These are phyloP conservation scores for Magnolia officinalis DNA, from an alignment of 164 flowering plant genomes.

Conservation along the genomic window DNA sequence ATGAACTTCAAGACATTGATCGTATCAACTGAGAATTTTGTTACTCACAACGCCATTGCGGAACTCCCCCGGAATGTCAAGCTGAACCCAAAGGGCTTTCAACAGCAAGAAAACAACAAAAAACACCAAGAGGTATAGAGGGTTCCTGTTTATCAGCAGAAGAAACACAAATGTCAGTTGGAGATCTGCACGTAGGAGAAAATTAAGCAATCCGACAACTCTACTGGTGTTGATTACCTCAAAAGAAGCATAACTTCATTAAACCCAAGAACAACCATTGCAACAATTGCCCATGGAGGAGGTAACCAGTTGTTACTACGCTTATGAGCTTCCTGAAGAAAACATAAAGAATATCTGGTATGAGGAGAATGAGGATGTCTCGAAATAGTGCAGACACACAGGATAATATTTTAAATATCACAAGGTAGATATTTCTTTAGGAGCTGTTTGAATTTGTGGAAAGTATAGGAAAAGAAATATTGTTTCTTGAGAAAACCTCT, in stretches of 20 bases:
- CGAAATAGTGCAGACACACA: background rate
- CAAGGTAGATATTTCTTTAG: background rate
- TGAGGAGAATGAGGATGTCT: background rate
- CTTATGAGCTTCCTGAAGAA: constrained; percentile 62
- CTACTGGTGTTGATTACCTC: constrained; percentile 30
- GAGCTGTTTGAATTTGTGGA: no score
- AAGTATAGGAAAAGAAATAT: no score
- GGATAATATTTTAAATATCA: background rate
- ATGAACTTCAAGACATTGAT: background rate
- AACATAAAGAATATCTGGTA: background rate
- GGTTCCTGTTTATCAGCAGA: constrained; percentile 52
- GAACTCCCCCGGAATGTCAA: constrained; percentile 51
- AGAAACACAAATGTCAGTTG: background rate
- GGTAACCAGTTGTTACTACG: constrained; percentile 71
- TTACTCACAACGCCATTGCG: constrained; percentile 63
- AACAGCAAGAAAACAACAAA: constrained; percentile 43
- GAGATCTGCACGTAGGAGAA: background rate
- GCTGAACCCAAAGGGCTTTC: constrained; percentile 70
- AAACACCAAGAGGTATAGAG: constrained; percentile 45
- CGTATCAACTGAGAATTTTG: background rate
- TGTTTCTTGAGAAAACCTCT: no score
- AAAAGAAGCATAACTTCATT: constrained; percentile 69
- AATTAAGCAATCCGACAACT: background rate
- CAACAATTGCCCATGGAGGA: constrained; percentile 80
- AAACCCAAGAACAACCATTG: constrained; percentile 63